These are phyloP conservation scores for Claviceps sorghi DNA, from an alignment of 2,329 filamentous ascomycete species.

Conservation along the genomic window DNA sequence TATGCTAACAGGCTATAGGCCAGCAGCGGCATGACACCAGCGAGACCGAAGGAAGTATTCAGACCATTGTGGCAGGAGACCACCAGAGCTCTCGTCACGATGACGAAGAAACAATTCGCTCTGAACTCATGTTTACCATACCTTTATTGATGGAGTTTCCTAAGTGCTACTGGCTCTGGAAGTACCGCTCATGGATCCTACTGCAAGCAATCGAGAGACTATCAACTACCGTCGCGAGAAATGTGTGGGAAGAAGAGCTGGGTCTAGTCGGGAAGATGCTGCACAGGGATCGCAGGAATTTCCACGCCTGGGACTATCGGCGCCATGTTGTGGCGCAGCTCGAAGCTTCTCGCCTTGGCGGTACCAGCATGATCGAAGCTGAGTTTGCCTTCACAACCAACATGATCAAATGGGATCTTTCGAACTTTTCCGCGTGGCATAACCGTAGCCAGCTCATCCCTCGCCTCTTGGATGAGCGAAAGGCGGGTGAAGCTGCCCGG, in stretches of 20 bases:
- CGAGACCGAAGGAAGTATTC: background rate
- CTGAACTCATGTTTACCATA: slow-evolving; percentile 70
- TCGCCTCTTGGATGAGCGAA: slow-evolving; percentile 55
- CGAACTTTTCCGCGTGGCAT: slow-evolving; percentile 97
- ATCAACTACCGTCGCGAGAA: slow-evolving; percentile 36
- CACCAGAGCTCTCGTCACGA: background rate
- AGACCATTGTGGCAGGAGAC: background rate
- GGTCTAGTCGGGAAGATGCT: slow-evolving; percentile 79
- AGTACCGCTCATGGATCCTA: slow-evolving; percentile 78
- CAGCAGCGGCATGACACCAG: background rate
- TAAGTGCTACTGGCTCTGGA: slow-evolving; percentile 99
- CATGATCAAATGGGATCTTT: slow-evolving; percentile 74
- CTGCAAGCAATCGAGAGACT: slow-evolving; percentile 54
- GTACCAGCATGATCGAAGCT: slow-evolving; percentile 52
- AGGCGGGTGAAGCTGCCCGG: slow-evolving; percentile 47
- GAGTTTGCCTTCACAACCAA: slow-evolving; percentile 85
- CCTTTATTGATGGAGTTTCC: slow-evolving; percentile 73
- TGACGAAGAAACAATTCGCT: slow-evolving; percentile 35
- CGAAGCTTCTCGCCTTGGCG: slow-evolving; percentile 41
- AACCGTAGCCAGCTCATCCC: slow-evolving; percentile 74
- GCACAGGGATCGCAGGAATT: slow-evolving; percentile 72
- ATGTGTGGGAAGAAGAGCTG: slow-evolving; percentile 75
- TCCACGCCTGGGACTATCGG: slow-evolving; percentile 92
- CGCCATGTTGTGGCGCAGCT: slow-evolving; percentile 63
- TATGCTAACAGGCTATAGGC: background rate